phyloP scores from a whole-genome alignment of 1,284 basidiomycete species.

The Anthracocystis walkeri region DNA sequence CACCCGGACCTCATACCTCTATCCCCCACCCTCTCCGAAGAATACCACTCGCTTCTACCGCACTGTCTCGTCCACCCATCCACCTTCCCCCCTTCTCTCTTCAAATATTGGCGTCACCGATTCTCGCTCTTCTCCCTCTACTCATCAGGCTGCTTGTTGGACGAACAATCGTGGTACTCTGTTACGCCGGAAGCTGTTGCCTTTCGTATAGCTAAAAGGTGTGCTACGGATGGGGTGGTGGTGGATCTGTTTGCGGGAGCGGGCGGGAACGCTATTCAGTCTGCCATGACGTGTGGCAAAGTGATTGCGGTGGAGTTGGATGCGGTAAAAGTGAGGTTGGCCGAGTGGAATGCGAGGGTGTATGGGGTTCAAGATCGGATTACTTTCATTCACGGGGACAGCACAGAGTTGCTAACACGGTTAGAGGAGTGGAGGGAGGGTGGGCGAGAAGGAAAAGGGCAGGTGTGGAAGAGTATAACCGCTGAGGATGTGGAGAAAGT shows the following conservation, averaged over 20 bases:
- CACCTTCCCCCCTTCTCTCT: conserved; percentile 9
- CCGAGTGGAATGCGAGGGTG: conserved; percentile 86
- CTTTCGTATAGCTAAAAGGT: conserved; percentile 88
- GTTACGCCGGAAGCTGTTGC: conserved; percentile 95
- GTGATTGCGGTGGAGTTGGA: conserved; percentile 94
- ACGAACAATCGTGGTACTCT: conserved; percentile 95
- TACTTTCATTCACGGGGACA: conserved; percentile 91
- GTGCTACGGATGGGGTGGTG: conserved; percentile 72
- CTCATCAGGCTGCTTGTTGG: conserved; percentile 71
- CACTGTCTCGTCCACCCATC: conserved; percentile 34
- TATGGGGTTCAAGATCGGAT: conserved; percentile 94
- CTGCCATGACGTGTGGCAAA: conserved; percentile 91
- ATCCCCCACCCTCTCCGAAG: background rate
- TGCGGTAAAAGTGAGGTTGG: conserved; percentile 82
- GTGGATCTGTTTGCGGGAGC: conserved; percentile 97
- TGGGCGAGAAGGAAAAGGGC: conserved; percentile 52
- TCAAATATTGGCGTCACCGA: conserved; percentile 57
- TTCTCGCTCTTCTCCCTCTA: conserved; percentile 61
- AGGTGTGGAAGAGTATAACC: conserved; percentile 28
- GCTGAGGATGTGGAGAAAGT: conserved; percentile 22
- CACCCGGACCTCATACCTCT: conserved; percentile 29
- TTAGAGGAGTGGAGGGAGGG: conserved; percentile 20
- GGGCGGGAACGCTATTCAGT: conserved; percentile 96
- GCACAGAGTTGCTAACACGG: conserved; percentile 77
- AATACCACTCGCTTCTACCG: conserved; percentile 20